Percentiles rank a stretch among this genome's conserved stretches.
These are phyloP conservation scores for Biancaea sappan DNA, from an alignment of 306 rosid species.

Conservation along the genomic window DNA sequence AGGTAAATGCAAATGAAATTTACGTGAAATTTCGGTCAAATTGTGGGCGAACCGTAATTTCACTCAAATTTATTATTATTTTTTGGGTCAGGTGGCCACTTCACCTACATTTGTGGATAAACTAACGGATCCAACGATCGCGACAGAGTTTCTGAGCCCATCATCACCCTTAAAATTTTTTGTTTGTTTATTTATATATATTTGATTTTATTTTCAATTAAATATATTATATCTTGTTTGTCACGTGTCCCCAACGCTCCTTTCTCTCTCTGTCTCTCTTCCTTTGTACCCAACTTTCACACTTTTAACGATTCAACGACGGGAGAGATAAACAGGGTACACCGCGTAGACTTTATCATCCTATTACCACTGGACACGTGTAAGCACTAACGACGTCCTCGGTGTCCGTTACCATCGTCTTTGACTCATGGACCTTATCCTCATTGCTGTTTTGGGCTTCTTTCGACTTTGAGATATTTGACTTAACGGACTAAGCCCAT, in stretches of 20 bases:
- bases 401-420: background rate
- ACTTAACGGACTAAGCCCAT: background rate
- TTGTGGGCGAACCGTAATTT: slow-evolving; percentile 20
- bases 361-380: slow-evolving; percentile 33
- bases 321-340: background rate
- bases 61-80: background rate
- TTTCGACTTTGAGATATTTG: background rate
- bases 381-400: background rate
- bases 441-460: background rate
- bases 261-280: slow-evolving; percentile 12
- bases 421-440: background rate
- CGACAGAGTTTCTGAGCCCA: slow-evolving; percentile 3
- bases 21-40: slow-evolving; percentile 24
- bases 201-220: background rate
- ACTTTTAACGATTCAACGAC: background rate
- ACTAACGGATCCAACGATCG: slow-evolving; percentile 26
- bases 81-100: slow-evolving; percentile 15
- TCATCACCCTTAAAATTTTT: background rate
- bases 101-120: slow-evolving; percentile 32
- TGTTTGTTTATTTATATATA: no score
- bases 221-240: background rate
- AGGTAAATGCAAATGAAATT: slow-evolving; percentile 26
- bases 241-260: slow-evolving; percentile 44
- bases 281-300: background rate
- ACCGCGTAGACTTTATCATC: slow-evolving; percentile 16